Evolutionary conservation across 495 filamentous ascomycete species (phyloP), one percentile per base, ranked within the genome.

Genomic region (Neurospora terricola): DNA sequence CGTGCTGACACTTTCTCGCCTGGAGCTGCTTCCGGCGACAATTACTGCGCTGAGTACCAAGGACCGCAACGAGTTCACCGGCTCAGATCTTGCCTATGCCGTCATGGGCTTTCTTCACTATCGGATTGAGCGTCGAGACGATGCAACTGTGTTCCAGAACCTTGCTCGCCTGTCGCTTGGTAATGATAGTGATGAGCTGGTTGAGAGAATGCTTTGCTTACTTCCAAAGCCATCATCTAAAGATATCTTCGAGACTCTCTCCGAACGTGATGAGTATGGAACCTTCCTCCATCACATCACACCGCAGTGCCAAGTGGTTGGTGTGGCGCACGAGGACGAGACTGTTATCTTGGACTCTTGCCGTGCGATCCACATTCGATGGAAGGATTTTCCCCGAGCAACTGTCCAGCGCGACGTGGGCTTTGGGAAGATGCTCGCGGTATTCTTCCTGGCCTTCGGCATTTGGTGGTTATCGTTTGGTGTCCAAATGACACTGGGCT

Each of bases 51-150:
- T 78, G 3, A 70, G 71, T 16, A 37, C 43, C 66, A 69, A 74
- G 4, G 0, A 74, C 21, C 75, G 70, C 16, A 39, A 6, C 1
- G 36, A 45, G 21, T 62, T 43, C 27, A 39, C 43, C 3, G n/a
- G 45, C 1, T 84, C 81, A 4, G 86, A 87, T 69, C 76, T 80
- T 12, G 74, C 81, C 16, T 87, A 87, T 72, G 84, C 82, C 6
- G 73, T 87, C 10, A 86, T 84, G 83, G 82, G 83, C 4, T 80
- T 87, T 21, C 70, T 77, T 66, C 54, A 66, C 54, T 66, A 66
- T 11, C 77, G 80, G 27, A 72, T 79, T 21, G 76, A 85, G 12
- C 83, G 81, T 0, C 59, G 72, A 23, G 77, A 81, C 34, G 80
- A 79, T 12, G 5, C 66, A 23, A 77, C 76, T 9, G 86, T 68